These are phyloP conservation scores for Coelastrella sp. DNA, from an alignment of 139 green algal genomes.

Conservation along the genomic window DNA sequence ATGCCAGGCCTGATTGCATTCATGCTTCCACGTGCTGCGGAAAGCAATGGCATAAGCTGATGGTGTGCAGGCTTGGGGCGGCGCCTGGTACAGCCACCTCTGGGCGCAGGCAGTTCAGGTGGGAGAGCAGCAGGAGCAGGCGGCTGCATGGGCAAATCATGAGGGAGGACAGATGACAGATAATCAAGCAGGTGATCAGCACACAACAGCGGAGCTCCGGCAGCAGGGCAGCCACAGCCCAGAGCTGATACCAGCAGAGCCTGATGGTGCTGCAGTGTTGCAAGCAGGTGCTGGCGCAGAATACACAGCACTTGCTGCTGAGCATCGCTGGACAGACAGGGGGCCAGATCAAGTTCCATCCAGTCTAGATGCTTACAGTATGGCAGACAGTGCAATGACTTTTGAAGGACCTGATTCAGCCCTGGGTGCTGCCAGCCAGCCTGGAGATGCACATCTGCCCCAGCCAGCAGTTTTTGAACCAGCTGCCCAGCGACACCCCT, in stretches of 20 bases:
- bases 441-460: neutral
- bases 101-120: constrained; percentile 67
- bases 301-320: neutral
- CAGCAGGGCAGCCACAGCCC: neutral
- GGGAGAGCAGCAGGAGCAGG: constrained; percentile 60
- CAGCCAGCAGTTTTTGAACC: neutral
- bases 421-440: neutral
- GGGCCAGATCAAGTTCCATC: neutral
- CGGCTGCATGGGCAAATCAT: constrained; percentile 2
- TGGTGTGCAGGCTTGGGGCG: constrained; percentile 60
- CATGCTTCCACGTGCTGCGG: too few relatives aligned
- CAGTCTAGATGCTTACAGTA: constrained; percentile 38
- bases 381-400: constrained; percentile 54
- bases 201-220: neutral
- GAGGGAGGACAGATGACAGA: neutral
- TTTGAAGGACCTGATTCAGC: neutral
- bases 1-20: too few relatives aligned
- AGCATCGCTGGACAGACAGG: neutral
- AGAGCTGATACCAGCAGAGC: neutral
- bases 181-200: constrained; percentile 1
- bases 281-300: neutral
- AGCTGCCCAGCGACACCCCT: neutral
- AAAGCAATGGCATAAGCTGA: neutral
- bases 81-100: constrained; percentile 59
- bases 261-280: neutral